Percentiles rank a stretch among this genome's conserved stretches.
Evolutionary conservation across 331 rosid species (phyloP).

Genomic region (Acacia concinna): DNA sequence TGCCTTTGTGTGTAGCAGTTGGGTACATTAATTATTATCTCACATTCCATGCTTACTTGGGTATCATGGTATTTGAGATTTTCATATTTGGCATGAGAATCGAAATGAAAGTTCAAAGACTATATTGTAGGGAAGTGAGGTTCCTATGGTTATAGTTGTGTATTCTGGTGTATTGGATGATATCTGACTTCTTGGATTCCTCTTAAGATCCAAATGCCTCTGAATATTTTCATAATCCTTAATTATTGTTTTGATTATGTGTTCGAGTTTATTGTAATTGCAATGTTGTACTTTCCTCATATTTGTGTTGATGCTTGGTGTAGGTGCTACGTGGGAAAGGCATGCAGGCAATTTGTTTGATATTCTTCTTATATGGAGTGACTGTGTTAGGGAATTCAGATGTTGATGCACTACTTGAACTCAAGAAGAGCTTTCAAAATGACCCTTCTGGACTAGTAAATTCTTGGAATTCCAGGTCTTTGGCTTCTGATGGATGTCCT

Average conservation of each 20-base stretch:
- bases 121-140: neutral
- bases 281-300: constrained; percentile 15
- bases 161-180: neutral
- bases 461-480: constrained; percentile 70
- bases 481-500: constrained; percentile 75
- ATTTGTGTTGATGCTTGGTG: constrained; percentile 22
- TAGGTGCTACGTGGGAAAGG: constrained; percentile 48
- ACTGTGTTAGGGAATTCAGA: constrained; percentile 60
- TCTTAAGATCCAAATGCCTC: neutral
- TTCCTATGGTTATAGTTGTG: neutral
- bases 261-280: neutral
- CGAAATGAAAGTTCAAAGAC: neutral
- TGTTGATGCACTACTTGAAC: constrained; percentile 61
- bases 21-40: neutral
- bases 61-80: neutral
- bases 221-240: neutral
- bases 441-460: constrained; percentile 59
- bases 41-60: neutral
- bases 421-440: constrained; percentile 57
- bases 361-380: constrained; percentile 42
- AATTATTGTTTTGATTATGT: neutral
- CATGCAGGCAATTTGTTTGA: constrained; percentile 65
- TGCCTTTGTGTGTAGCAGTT: neutral
- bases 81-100: neutral
- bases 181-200: neutral